These are phyloP conservation scores for Russula vinacea DNA, from an alignment of 768 basidiomycete species.

Conservation along the genomic window DNA sequence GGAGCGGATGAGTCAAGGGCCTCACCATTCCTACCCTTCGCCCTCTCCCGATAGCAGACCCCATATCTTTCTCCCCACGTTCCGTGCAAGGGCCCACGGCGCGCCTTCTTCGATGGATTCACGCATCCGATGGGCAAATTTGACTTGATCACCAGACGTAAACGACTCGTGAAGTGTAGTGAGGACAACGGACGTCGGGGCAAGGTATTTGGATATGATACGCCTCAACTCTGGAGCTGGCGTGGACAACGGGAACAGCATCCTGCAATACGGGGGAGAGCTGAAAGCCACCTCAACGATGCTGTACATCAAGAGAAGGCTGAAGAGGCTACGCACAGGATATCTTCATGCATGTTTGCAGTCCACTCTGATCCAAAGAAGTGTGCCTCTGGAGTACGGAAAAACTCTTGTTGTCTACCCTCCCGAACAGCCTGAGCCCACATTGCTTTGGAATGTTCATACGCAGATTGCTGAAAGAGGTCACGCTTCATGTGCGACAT, in stretches of 20 bases:
- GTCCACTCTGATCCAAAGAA: constrained; percentile 25
- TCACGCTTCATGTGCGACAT: constrained; percentile 57
- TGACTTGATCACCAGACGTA: constrained; percentile 53
- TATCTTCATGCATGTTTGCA: constrained; percentile 25
- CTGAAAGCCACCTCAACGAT: constrained; percentile 10
- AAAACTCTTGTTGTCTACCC: constrained; percentile 37
- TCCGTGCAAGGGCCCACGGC: constrained; percentile 48
- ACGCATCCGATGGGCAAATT: constrained; percentile 57
- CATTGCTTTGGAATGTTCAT: constrained; percentile 43
- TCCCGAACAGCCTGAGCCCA: constrained; percentile 53
- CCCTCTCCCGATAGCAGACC: constrained; percentile 26
- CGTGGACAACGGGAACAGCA: constrained; percentile 58
- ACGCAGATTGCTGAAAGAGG: constrained; percentile 49
- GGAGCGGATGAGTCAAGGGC: not conserved
- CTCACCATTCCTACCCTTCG: constrained; percentile 18
- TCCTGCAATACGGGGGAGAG: constrained; percentile 38
- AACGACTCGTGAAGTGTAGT: constrained; percentile 52
- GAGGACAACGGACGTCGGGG: constrained; percentile 53
- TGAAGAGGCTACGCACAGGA: constrained; percentile 23
- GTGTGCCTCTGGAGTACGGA: constrained; percentile 22
- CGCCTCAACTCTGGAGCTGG: constrained; percentile 52
- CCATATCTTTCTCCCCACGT: constrained; percentile 43
- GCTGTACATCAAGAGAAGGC: not conserved
- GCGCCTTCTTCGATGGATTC: constrained; percentile 63
- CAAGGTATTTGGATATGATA: constrained; percentile 52